These are phyloP conservation scores for Diospyros kaki DNA, from an alignment of 148 eudicot genomes.

Conservation along the genomic window DNA sequence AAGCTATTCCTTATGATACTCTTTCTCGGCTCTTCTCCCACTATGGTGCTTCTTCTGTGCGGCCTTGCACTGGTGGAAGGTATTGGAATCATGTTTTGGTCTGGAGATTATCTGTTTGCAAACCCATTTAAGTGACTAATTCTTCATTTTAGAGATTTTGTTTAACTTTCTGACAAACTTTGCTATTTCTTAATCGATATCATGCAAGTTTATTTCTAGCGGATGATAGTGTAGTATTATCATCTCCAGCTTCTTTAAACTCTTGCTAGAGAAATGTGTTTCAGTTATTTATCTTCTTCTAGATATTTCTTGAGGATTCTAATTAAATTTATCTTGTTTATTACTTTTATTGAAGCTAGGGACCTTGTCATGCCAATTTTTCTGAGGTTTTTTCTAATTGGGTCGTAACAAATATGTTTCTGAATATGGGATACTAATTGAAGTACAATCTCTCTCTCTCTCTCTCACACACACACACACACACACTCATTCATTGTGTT, in stretches of 20 bases:
- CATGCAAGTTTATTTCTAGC: no score
- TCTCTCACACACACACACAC: not conserved
- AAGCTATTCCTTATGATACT: conserved; percentile 69
- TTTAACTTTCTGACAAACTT: not conserved
- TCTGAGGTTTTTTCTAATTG: not conserved
- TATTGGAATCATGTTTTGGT: not conserved
- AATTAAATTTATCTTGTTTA: not conserved
- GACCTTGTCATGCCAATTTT: not conserved
- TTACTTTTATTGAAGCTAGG: not conserved
- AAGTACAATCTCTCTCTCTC: not conserved
- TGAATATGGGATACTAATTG: no score
- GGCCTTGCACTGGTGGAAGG: conserved; percentile 64
- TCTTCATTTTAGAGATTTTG: not conserved
- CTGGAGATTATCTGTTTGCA: not conserved
- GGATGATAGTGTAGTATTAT: no score
- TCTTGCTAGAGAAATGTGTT: not conserved
- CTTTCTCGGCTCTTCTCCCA: conserved; percentile 74
- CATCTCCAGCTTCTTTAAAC: no score
- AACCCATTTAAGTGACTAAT: not conserved
- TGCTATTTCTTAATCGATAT: no score
- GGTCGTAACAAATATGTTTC: no score
- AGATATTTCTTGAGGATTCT: not conserved
- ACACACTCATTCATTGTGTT: no score
- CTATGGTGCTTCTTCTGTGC: conserved; percentile 66
- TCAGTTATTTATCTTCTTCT: not conserved